Percentiles rank a stretch among this genome's conserved stretches.
phyloP scores from a whole-genome alignment of 2,329 filamentous ascomycete species.

The Pseudonectria foliicola region DNA sequence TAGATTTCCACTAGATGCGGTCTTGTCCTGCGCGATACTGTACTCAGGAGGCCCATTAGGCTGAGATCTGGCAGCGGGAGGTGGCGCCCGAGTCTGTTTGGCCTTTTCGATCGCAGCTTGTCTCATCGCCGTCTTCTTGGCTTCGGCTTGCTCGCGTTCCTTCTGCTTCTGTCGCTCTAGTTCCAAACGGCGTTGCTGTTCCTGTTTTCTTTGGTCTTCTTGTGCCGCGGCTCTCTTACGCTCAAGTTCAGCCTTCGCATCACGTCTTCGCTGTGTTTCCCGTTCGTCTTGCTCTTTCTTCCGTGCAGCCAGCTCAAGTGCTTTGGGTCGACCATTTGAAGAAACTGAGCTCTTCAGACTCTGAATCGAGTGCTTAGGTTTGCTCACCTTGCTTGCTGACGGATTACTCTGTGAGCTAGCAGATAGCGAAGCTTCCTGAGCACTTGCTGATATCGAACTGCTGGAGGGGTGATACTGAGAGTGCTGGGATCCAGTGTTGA shows the following conservation, averaged over 20 bases:
- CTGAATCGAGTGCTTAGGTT: conserved; percentile 46
- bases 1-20: conserved; percentile 23
- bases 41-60: conserved; percentile 45
- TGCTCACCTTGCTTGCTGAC: conserved; percentile 60
- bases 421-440: conserved; percentile 38
- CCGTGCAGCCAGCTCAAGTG: conserved; percentile 66
- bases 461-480: conserved; percentile 54
- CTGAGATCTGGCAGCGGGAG: conserved; percentile 50
- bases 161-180: conserved; percentile 54
- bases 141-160: conserved; percentile 55
- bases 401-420: conserved; percentile 31
- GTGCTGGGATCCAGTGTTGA: conserved; percentile 59
- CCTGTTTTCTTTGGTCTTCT: conserved; percentile 57
- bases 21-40: conserved; percentile 23
- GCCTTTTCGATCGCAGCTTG: conserved; percentile 58
- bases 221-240: conserved; percentile 62
- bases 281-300: conserved; percentile 83
- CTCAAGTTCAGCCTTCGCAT: conserved; percentile 75
- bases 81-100: conserved; percentile 57
- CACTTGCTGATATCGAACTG: conserved; percentile 47
- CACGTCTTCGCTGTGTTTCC: conserved; percentile 69
- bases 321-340: conserved; percentile 60
- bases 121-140: conserved; percentile 59
- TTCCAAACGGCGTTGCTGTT: conserved; percentile 53
- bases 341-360: conserved; percentile 53